Conservation (phyloP, 257 asterid species). For the Anisodus acutangulus region DNA sequence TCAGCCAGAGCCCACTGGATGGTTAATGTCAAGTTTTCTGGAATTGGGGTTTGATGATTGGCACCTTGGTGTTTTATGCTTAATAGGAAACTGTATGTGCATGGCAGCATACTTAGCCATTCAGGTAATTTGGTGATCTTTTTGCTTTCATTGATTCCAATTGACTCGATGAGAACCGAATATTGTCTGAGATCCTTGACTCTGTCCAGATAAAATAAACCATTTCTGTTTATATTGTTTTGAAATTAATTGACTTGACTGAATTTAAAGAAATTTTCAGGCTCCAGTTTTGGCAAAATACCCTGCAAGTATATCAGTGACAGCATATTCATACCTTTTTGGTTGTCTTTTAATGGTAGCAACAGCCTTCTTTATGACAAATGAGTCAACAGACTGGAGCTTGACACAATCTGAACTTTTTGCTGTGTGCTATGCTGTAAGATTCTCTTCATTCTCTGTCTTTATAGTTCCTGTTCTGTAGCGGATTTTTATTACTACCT, state of each 20-base stretch:
- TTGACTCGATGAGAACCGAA: background rate
- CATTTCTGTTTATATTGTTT: slow-evolving; percentile 1
- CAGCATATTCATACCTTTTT: slow-evolving; percentile 84
- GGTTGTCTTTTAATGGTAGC: slow-evolving; percentile 76
- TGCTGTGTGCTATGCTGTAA: slow-evolving; percentile 93
- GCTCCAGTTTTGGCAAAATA: slow-evolving; percentile 89
- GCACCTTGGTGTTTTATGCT: slow-evolving; percentile 91
- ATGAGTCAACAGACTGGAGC: slow-evolving; percentile 72
- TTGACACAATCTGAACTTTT: slow-evolving; percentile 73
- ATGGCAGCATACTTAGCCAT: slow-evolving; percentile 88
- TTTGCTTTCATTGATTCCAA: background rate
- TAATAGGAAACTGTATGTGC: slow-evolving; percentile 95
- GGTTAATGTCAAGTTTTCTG: slow-evolving; percentile 67
- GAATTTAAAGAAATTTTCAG: slow-evolving; percentile 47
- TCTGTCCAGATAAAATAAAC: background rate
- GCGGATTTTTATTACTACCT: background rate
- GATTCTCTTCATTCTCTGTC: slow-evolving; percentile 35
- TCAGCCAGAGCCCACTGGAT: slow-evolving; percentile 89
- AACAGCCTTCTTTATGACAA: slow-evolving; percentile 60
- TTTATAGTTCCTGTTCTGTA: slow-evolving; percentile 5
- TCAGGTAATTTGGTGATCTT: slow-evolving; percentile 59
- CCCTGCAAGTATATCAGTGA: slow-evolving; percentile 94
- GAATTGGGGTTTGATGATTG: slow-evolving; percentile 77
- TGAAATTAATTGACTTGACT: background rate
- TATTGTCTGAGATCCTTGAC: background rate